phyloP scores from a whole-genome alignment of 1,284 basidiomycete genomes.

The Microstroma glucosiphilum region DNA sequence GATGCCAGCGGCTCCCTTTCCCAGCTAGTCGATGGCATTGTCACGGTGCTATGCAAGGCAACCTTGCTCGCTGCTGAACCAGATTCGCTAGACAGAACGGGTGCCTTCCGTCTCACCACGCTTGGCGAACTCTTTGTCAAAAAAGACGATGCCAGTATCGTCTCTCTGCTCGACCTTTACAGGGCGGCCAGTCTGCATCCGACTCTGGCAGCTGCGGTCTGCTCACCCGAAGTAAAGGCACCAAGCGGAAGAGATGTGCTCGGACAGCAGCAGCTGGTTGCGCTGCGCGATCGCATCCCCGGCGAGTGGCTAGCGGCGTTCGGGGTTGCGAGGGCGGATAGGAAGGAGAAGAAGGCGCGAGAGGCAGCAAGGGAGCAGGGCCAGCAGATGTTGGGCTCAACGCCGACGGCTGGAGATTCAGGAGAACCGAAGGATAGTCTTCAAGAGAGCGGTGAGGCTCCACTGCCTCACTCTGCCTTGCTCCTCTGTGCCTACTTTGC shows the following conservation, averaged over 20 bases:
- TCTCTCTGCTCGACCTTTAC: neutral
- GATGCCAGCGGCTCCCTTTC: neutral
- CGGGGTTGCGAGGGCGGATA: neutral
- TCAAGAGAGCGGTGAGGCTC: neutral
- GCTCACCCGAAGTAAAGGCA: neutral
- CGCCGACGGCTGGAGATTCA: neutral
- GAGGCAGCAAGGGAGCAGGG: neutral
- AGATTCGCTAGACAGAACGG: neutral
- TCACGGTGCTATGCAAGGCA: neutral
- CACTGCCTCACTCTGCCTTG: neutral
- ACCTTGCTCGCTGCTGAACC: neutral
- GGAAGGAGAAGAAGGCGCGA: neutral
- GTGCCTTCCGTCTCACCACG: neutral
- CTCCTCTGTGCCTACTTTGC: constrained; percentile 1
- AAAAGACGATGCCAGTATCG: neutral
- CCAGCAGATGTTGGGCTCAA: neutral
- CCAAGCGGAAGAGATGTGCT: neutral
- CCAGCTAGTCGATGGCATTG: neutral
- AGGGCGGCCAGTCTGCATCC: neutral
- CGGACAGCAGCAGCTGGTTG: neutral
- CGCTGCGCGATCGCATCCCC: constrained; percentile 13
- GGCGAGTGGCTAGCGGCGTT: constrained; percentile 16
- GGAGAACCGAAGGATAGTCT: neutral
- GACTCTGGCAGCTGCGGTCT: neutral
- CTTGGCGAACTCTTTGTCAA: neutral